Percentiles rank a stretch among this genome's conserved stretches.
Evolutionary conservation across 1,139 yeast genomes (phyloP).

Genomic region (Zygosaccharomyces sapae): DNA sequence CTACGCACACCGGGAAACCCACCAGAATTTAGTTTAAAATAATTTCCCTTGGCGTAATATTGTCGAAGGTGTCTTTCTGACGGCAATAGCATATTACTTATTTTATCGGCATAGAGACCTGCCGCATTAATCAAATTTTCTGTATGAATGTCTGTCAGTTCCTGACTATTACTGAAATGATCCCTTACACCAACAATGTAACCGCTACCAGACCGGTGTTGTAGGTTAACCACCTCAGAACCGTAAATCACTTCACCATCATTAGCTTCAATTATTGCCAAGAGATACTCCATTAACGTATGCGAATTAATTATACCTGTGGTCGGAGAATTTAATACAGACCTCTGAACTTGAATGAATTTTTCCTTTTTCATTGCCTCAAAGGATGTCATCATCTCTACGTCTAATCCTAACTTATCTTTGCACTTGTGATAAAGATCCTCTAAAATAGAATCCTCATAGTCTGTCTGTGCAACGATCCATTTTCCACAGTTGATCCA

Average conservation of each 20-base stretch:
- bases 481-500: constrained; percentile 74
- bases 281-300: constrained; percentile 58
- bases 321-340: constrained; percentile 70
- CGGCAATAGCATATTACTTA: constrained; percentile 70
- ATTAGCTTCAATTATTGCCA: constrained; percentile 49
- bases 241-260: constrained; percentile 59
- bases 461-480: constrained; percentile 76
- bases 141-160: constrained; percentile 45
- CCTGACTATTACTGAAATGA: constrained; percentile 31
- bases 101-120: constrained; percentile 66
- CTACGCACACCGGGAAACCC: constrained; percentile 40
- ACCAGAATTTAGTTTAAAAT: constrained; percentile 42
- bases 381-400: constrained; percentile 48
- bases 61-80: constrained; percentile 52
- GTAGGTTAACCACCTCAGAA: constrained; percentile 51
- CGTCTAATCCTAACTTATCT: constrained; percentile 53
- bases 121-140: constrained; percentile 70
- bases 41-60: constrained; percentile 80
- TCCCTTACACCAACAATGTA: constrained; percentile 39
- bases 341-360: constrained; percentile 55
- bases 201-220: constrained; percentile 27
- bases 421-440: constrained; percentile 48
- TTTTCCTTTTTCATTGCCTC: constrained; percentile 56
- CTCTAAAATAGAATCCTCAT: constrained; percentile 56
- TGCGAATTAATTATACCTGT: constrained; percentile 86